Conservation (phyloP, 78 protist genomes). For the Protostelium mycophagum region DNA sequence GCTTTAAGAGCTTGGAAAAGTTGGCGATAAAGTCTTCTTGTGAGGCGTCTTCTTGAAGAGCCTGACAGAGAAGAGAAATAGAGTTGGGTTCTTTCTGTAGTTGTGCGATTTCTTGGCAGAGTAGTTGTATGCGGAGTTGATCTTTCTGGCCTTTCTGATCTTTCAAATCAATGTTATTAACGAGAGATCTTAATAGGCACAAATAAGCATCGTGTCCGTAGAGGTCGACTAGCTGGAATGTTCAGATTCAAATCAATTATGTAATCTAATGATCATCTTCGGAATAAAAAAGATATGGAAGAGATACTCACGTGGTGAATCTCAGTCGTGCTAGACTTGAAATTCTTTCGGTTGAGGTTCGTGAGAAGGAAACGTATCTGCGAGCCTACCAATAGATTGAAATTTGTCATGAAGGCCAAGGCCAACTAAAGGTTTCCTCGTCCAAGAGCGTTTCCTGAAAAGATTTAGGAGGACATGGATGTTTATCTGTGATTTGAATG, state of each 20-base stretch:
- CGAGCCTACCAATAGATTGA: slow-evolving; percentile 8
- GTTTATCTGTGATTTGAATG: neutral
- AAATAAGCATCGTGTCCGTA: slow-evolving; percentile 64
- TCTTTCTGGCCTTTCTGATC: slow-evolving; percentile 24
- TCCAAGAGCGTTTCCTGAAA: neutral
- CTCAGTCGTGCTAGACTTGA: slow-evolving; percentile 6
- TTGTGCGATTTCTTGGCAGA: slow-evolving; percentile 48
- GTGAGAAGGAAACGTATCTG: neutral
- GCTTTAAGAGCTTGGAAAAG: slow-evolving; percentile 24
- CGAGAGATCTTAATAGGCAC: slow-evolving; percentile 30
- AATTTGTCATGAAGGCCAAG: neutral
- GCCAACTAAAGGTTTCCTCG: neutral
- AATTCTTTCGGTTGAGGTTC: slow-evolving; percentile 1
- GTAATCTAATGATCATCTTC: no score
- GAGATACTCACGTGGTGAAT: neutral
- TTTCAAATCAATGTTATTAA: slow-evolving; percentile 36
- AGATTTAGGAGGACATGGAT: neutral
- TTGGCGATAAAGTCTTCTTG: slow-evolving; percentile 17
- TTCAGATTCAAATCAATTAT: no score
- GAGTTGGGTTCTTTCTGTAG: slow-evolving; percentile 44
- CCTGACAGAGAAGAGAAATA: slow-evolving; percentile 35
- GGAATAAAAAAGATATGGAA: neutral
- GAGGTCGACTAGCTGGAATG: slow-evolving; percentile 33
- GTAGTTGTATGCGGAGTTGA: slow-evolving; percentile 36
- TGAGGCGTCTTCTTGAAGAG: slow-evolving; percentile 34